These are phyloP conservation scores for Apiospora hydei DNA, from an alignment of 2,329 filamentous ascomycete species.

Conservation along the genomic window DNA sequence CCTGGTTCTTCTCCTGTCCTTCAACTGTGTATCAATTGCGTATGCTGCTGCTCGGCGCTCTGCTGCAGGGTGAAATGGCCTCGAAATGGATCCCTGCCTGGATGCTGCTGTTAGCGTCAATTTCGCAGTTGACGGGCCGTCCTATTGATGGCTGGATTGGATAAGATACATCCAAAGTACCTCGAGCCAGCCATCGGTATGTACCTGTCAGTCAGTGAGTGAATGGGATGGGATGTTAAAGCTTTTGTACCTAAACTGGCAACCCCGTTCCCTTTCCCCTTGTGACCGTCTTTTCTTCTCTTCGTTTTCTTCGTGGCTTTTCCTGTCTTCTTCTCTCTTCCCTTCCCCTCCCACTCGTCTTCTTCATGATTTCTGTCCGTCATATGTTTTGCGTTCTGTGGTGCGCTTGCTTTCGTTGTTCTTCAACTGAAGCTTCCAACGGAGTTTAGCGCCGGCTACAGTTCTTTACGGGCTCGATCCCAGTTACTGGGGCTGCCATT, in stretches of 20 bases:
- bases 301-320: conserved; percentile 26
- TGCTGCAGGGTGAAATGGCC: conserved; percentile 16
- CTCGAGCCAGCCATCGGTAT: conserved; percentile 23
- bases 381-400: conserved; percentile 22
- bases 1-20: neutral
- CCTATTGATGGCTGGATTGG: conserved; percentile 12
- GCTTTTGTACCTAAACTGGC: conserved; percentile 39
- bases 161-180: conserved; percentile 22
- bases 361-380: conserved; percentile 22
- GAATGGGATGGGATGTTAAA: conserved; percentile 26
- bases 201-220: conserved; percentile 23
- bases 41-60: neutral
- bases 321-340: conserved; percentile 13
- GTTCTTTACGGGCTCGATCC: conserved; percentile 17
- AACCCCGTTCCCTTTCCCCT: conserved; percentile 41
- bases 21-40: too few species aligned
- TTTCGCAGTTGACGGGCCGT: conserved; percentile 23
- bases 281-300: conserved; percentile 36
- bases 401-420: conserved; percentile 21
- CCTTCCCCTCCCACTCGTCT: conserved; percentile 28
- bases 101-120: conserved; percentile 15
- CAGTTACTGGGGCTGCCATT: neutral
- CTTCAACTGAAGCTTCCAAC: conserved; percentile 24
- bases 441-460: conserved; percentile 26
- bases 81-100: conserved; percentile 21